Evolutionary conservation across 2,329 filamentous ascomycete genomes (phyloP), one percentile per base, ranked within the genome.

Genomic region (Neoascochyta sp.): DNA sequence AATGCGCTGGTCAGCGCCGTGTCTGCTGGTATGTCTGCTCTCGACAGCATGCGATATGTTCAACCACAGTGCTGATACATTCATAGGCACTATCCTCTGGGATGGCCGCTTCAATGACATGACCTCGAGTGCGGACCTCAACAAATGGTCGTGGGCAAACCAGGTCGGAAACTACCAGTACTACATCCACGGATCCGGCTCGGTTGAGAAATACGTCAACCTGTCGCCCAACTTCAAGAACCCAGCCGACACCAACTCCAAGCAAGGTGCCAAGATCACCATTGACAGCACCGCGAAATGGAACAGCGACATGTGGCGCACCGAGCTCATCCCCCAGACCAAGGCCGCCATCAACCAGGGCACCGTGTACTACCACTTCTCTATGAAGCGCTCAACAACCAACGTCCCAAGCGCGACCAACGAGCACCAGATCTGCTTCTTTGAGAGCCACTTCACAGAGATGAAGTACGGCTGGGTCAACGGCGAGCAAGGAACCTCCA

Each of bases 251-350:
- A 68, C 66, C 0, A 68, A 66, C 27, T 79, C 76, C 27, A 71
- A 66, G 19, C 75, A 83, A 60, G 83, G 82, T 11, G 76, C 75
- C 45, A 81, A 81, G 54, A 77, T 86, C 60, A 82, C 78, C 4
- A 79, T 86, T 41, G 70, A 70, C 48, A 57, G 61, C 48, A 80
- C 75, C 1, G 71, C 81, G 1, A 83, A 76, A 58, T 86, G 81
- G 81, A 80, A 86, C 60, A 78, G 76, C 13, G 79, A 84, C 54
- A 86, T 86, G 82, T 77, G 80, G 56, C 74, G 82, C 29, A 85
- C 79, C 0, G 83, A 86, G 64, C 66, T 86, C 38, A 86, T 87
- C 44, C 81, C 82, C 7, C 78, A 84, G 63, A 84, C 80, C 1
- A 73, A 61, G 2, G 76, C 76, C 0, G 69, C 78, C 36, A 81